Base-by-base conservation (phyloP, 2,329 filamentous ascomycete genomes). In the Colletotrichum orchidophilum region DNA sequence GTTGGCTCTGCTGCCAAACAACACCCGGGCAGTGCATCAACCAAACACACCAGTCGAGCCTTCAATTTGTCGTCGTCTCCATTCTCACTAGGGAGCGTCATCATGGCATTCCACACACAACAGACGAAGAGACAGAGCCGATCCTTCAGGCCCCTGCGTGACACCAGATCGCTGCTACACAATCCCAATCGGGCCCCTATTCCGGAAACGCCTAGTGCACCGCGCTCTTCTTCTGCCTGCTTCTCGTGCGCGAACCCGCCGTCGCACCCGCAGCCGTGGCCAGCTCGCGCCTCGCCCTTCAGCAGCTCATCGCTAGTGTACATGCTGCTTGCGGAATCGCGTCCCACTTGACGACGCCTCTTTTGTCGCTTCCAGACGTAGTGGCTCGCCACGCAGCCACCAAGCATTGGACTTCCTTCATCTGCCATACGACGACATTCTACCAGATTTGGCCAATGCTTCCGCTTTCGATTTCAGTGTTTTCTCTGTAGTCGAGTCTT, bases 101-200 rank as follows among this genome's bases (percentile, higher is more conserved):
- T 49, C 39, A 39, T 31, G 57, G 39, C 13, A 42, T 26, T 27
- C 46, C 27, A 39, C 57, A 39, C 57, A 46, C 39, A 21, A 46
- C 18, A 46, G 39, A 46, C 18, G 39, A 18, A 29, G 9, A 60
- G 9, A 42, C 24, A 12, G 18, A 29, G 24, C 63, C 58, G 29
- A 57, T 62, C n/a, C n/a, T 31, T n/a, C 13, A 64, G 58, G 62
- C 64, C 68, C 59, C 33, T 68, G 68, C 68, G 27, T 58, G 26
- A 63, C 26, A 71, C 53, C 52, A 68, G 57, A 71, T 71, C 64
- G 68, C 52, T 67, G 42, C 58, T 33, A 53, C 24, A 54, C 31
- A 13, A 49, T 31, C 58, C 68, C 64, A 63, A 68, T 68, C 50
- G 57, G 58, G 68, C 52, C 42, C 53, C 39, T 39, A 58, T 31